A percentile compares a stretch with the other conserved stretches of the same genome.
These are phyloP conservation scores for Parasarocladium wereldwijsianum DNA, from an alignment of 2,329 filamentous ascomycete species.

Conservation along the genomic window DNA sequence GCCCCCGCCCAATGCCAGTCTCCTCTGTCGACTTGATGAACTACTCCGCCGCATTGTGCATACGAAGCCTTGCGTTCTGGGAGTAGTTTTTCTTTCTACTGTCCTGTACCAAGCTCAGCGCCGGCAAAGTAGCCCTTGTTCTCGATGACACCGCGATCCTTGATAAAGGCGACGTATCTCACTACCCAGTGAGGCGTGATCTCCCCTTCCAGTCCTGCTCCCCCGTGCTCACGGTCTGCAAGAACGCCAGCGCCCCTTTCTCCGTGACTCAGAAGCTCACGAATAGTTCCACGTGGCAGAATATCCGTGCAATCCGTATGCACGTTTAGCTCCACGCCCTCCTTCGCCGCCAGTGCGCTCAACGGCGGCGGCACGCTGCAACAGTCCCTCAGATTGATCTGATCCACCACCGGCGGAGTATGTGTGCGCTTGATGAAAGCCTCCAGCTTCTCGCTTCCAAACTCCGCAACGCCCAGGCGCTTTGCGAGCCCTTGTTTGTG, in stretches of 20 bases:
- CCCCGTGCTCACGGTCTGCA: slow-evolving; percentile 37
- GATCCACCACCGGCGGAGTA: slow-evolving; percentile 70
- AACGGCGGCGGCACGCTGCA: slow-evolving; percentile 88
- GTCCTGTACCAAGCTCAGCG: slow-evolving; percentile 47
- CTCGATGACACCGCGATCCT: slow-evolving; percentile 88
- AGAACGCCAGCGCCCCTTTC: slow-evolving; percentile 63
- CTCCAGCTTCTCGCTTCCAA: slow-evolving; percentile 70
- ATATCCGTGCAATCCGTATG: slow-evolving; percentile 93
- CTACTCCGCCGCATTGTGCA: too few species aligned
- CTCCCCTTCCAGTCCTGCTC: slow-evolving; percentile 54
- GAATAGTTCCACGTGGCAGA: slow-evolving; percentile 67
- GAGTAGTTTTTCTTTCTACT: slow-evolving; percentile 3
- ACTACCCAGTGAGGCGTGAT: slow-evolving; percentile 86
- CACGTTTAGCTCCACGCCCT: slow-evolving; percentile 75
- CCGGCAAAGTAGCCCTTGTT: slow-evolving; percentile 96
- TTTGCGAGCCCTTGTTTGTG: slow-evolving; percentile 56
- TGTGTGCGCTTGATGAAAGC: slow-evolving; percentile 58
- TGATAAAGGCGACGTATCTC: slow-evolving; percentile 92
- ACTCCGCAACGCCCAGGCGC: slow-evolving; percentile 77
- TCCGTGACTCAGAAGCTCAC: slow-evolving; percentile 66
- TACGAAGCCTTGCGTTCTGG: too few species aligned
- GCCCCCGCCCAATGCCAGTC: too few species aligned
- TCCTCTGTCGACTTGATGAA: too few species aligned
- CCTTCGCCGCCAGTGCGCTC: slow-evolving; percentile 66
- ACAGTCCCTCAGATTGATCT: slow-evolving; percentile 93